Evolutionary conservation across 1,284 basidiomycete species (phyloP), one percentile per base, ranked within the genome.

Genomic region (Singerocomus inundabilis): DNA sequence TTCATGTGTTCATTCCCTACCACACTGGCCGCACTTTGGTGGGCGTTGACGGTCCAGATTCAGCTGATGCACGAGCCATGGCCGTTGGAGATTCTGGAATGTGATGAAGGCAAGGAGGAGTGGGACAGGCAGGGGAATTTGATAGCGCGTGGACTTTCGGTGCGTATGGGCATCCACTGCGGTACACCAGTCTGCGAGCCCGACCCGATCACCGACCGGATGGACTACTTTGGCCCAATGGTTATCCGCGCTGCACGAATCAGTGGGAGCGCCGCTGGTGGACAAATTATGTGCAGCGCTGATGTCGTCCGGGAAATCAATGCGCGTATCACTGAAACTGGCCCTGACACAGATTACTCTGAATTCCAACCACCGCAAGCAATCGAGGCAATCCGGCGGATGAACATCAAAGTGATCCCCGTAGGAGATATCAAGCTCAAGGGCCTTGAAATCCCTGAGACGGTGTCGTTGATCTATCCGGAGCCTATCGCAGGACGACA

Each of bases 1-100:
- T 99, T 99, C 76, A 97, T 99, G 91, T 95, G 96, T 42, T 95
- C 94, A 15, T 99, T 99, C 79, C 90, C 91, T 9, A 91, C 85
- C 5, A 84, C 94, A 8, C 79, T 92, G 4, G 81, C 91, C 0
- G 97, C 93, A 0, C 70, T 99, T 33, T 84, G 94, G 75, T 99
- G 93, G 92, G 91, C 88, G 61, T 79, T 98, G 65, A 86, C 82
- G 35, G 92, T 96, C 33, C 97, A 99, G 70, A 73, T 88, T 36
- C 84, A 90, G 59, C 77, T 99, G 15, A 76, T 98, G 35, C 77
- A 85, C n/a, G 85, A 91, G 57, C 75, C 85, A 26, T 99, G 97
- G 97, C 97, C 97, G 1, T 72, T 90, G 58, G 97, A 98, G 69
- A 91, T 99, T 51, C 74, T 98, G 31, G 93, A 97, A 62, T 90